A percentile compares a stretch with the other conserved stretches of the same genome.
Evolutionary conservation across 345 rosid species (phyloP).

Genomic region (Eucalyptus curtisii): DNA sequence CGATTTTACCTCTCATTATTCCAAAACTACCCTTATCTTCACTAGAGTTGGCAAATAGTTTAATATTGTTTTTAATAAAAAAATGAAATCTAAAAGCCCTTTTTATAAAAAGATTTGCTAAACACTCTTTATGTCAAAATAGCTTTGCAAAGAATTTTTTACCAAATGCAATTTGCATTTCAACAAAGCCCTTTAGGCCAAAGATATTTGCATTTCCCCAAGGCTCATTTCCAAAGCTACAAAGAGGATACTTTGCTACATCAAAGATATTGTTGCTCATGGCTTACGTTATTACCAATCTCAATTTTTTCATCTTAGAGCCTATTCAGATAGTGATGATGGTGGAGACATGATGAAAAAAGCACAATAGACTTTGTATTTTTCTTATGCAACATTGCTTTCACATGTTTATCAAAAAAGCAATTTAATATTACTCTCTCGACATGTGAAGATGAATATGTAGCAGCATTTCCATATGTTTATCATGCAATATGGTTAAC

Average conservation of each 20-base stretch:
- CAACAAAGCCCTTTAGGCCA: too few relatives aligned
- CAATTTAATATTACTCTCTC: not conserved
- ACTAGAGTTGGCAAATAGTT: too few relatives aligned
- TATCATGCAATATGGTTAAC: not conserved
- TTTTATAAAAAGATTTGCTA: too few relatives aligned
- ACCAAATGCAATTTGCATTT: too few relatives aligned
- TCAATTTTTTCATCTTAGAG: not conserved
- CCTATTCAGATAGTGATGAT: not conserved
- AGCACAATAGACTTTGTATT: not conserved
- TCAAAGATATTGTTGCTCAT: not conserved
- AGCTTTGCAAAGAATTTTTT: too few relatives aligned
- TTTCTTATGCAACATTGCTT: not conserved
- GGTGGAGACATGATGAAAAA: not conserved
- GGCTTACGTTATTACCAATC: not conserved
- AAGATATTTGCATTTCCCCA: too few relatives aligned
- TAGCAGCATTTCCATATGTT: not conserved
- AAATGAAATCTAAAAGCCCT: too few relatives aligned
- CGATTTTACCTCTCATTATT: too few relatives aligned
- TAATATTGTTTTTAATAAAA: too few relatives aligned
- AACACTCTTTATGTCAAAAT: too few relatives aligned
- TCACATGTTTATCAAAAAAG: not conserved
- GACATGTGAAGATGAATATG: not conserved
- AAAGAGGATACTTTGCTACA: not conserved
- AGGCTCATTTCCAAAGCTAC: too few relatives aligned
- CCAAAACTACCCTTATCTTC: too few relatives aligned